Percentiles rank a stretch among this genome's conserved stretches.
phyloP scores from a whole-genome alignment of 225 moss, liverwort and hornwort species.

The Marchantia paleacea region DNA sequence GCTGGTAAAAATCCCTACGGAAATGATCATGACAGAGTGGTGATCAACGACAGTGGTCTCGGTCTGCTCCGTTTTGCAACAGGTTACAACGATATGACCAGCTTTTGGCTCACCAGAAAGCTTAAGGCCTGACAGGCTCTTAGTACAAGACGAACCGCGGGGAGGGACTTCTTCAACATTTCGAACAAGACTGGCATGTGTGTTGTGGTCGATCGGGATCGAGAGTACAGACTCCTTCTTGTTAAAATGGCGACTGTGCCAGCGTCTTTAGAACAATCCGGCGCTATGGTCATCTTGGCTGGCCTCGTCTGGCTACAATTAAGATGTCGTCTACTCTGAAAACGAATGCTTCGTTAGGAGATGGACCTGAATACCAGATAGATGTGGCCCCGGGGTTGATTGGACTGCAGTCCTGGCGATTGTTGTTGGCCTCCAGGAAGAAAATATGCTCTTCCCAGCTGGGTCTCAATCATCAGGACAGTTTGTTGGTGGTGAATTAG shows the following conservation, averaged over 20 bases:
- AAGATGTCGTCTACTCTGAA: slow-evolving; percentile 42
- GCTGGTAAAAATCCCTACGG: not conserved
- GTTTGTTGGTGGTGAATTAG: too few relatives aligned
- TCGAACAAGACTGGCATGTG: not conserved
- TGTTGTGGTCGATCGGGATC: not conserved
- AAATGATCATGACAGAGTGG: not conserved
- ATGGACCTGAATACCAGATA: slow-evolving; percentile 52
- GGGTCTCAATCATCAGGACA: too few relatives aligned
- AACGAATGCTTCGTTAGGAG: slow-evolving; percentile 47
- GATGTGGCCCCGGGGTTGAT: slow-evolving; percentile 61
- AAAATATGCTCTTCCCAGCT: too few relatives aligned
- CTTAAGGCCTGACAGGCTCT: not conserved
- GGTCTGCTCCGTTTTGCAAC: slow-evolving; percentile 5
- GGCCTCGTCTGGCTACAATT: slow-evolving; percentile 45
- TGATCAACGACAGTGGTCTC: not conserved
- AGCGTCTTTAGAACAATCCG: not conserved
- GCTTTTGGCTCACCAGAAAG: not conserved
- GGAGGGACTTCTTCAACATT: not conserved
- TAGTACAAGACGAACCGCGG: not conserved
- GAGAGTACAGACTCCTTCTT: not conserved
- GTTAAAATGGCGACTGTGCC: not conserved
- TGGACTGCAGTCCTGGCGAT: slow-evolving; percentile 52
- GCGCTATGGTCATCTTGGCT: slow-evolving; percentile 45
- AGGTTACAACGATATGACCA: slow-evolving; percentile 5
- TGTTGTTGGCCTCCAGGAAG: too few relatives aligned